Conservation (phyloP, 768 basidiomycete species). For the Boletales sp. region DNA sequence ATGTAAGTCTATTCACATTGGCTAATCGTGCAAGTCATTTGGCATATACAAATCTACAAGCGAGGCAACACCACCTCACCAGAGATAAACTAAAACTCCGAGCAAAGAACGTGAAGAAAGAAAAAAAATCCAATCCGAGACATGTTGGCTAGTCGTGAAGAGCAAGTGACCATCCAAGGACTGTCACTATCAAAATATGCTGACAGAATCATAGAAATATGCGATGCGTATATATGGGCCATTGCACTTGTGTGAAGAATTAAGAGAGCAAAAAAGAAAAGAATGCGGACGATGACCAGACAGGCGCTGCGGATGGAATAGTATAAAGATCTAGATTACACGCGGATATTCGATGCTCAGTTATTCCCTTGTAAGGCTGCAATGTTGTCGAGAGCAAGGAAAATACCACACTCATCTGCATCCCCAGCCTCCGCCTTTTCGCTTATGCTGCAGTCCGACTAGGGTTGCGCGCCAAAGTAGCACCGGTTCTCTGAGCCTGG, state of each 20-base stretch:
- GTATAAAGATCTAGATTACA: slow-evolving; percentile 32
- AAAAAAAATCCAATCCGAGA: slow-evolving; percentile 3
- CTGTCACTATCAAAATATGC: slow-evolving; percentile 5
- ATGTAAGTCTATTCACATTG: background rate
- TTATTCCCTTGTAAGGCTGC: slow-evolving; percentile 11
- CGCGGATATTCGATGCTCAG: slow-evolving; percentile 29
- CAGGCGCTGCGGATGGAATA: slow-evolving; percentile 14
- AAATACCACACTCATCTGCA: slow-evolving; percentile 21
- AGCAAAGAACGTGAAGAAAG: slow-evolving; percentile 6
- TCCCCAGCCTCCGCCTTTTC: background rate
- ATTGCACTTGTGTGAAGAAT: slow-evolving; percentile 13
- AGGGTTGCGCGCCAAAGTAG: slow-evolving; percentile 74
- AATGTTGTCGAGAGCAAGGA: slow-evolving; percentile 18
- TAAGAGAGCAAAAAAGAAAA: slow-evolving; percentile 10
- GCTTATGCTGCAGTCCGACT: slow-evolving; percentile 53
- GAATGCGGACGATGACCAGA: slow-evolving; percentile 18
- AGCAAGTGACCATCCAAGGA: background rate
- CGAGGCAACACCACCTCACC: background rate
- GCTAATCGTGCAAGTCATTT: slow-evolving; percentile 1
- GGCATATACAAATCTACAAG: background rate
- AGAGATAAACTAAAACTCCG: background rate
- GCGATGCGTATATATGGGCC: slow-evolving; percentile 16
- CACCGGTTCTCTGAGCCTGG: slow-evolving; percentile 77
- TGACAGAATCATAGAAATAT: slow-evolving; percentile 8
- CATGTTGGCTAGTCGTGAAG: slow-evolving; percentile 4